Base-by-base conservation (phyloP, 768 basidiomycete species). In the Suillus brevipes region DNA sequence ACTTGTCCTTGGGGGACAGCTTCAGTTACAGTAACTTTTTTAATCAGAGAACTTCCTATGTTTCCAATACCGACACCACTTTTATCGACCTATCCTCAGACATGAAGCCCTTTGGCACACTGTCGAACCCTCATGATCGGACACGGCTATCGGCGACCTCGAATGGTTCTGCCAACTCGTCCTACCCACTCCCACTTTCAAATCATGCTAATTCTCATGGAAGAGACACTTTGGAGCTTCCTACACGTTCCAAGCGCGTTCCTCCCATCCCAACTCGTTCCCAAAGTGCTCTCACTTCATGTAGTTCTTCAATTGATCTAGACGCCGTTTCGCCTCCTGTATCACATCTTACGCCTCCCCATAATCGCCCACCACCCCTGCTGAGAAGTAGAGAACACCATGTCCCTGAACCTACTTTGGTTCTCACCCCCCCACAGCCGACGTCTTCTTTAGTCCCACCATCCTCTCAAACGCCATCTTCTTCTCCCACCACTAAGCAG, bases 381-480 rank as follows among this genome's bases (percentile, higher is more conserved):
- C 38, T 69, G 58, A 68, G 60, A 65, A 60, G 67, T 34, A 64
- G 72, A 25, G 76, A 78, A 23, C 66, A 70, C 12, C 76, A 76
- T 28, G 28, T 68, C 43, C 62, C 69, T 31, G 72, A 72, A 60
- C 69, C 67, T 25, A 53, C 67, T 9, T 58, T 70, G n/a, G 60
- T 63, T 23, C 66, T 70, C n/a, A 67, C 69, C 3, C 66, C 66
- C 23, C 67, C 72, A 1, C 70, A 67, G 8, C 69, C 64, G 0
- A 64, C 72, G 47, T 56, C 62, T 64, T 69, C 76, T 43, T 50
- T 70, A 34, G 42, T 53, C 23, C 65, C 70, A 16, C 76, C 77
- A 14, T 71, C 77, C n/a, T 74, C 80, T 52, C 80, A 82, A 68
- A 77, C 82, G 25, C 75, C 81, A 52, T 65, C 66, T 69, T 68